Evolutionary conservation across 2,329 filamentous ascomycete genomes (phyloP).

Genomic region (Beauveria australis): DNA sequence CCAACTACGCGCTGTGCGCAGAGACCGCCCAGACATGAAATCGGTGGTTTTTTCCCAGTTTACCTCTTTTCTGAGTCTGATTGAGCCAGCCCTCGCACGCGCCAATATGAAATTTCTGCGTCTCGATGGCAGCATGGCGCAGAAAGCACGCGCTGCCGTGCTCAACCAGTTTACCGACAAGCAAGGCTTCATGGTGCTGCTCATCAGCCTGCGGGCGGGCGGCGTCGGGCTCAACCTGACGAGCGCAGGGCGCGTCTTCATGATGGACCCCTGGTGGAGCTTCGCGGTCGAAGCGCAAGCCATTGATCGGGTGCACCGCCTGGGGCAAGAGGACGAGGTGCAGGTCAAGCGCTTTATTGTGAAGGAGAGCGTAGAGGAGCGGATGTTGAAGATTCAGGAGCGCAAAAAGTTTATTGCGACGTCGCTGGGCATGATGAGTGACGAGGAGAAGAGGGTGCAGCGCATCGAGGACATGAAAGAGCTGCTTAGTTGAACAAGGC

Average conservation of each 20-base stretch:
- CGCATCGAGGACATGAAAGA: slow-evolving; percentile 92
- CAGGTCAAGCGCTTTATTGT: slow-evolving; percentile 84
- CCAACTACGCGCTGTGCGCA: slow-evolving; percentile 62
- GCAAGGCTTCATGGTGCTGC: slow-evolving; percentile 60
- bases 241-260: slow-evolving; percentile 79
- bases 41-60: slow-evolving; percentile 96
- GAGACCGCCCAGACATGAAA: slow-evolving; percentile 62
- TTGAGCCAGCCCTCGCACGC: slow-evolving; percentile 68
- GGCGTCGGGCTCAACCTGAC: slow-evolving; percentile 93
- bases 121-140: slow-evolving; percentile 83
- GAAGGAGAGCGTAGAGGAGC: slow-evolving; percentile 83
- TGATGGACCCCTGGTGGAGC: slow-evolving; percentile 99
- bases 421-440: slow-evolving; percentile 86
- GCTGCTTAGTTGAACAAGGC: slow-evolving; percentile 53
- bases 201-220: slow-evolving; percentile 80
- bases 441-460: slow-evolving; percentile 85
- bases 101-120: slow-evolving; percentile 74
- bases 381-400: slow-evolving; percentile 90
- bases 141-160: slow-evolving; percentile 74
- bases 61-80: slow-evolving; percentile 88
- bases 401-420: slow-evolving; percentile 96
- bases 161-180: slow-evolving; percentile 60
- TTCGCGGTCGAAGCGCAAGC: slow-evolving; percentile 95
- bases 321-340: slow-evolving; percentile 86
- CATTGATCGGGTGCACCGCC: slow-evolving; percentile 93